Evolutionary conservation across 1,284 basidiomycete genomes (phyloP), one percentile per base, ranked within the genome.

Genomic region (Coniophora puteana): DNA sequence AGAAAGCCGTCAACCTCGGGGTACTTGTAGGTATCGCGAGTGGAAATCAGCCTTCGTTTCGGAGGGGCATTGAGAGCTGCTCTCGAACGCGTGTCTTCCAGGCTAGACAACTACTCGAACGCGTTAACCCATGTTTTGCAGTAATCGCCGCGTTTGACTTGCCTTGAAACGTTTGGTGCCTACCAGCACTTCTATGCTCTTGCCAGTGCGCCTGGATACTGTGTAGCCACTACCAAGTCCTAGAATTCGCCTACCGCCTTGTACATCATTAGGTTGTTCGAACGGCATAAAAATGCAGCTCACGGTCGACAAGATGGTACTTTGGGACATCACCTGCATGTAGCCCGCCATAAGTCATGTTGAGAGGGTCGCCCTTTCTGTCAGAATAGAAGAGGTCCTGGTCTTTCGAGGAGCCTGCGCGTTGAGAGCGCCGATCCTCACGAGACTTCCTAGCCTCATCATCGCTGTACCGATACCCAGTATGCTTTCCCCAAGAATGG

Each of bases 1-100:
- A 89, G 64, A 54, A 84, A 80, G 10, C 83, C 85, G 44, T 85
- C 74, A n/a, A 70, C 53, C 54, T 85, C 82, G 41, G 74, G 62
- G 54, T 79, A 74, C 51, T 72, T 78, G 51, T 61, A 57, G 38
- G 51, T 55, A 54, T 63, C 47, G 41, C 59, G 49, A 47, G 63
- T 36, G 8, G 68, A 51, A 4, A 71, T 47, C 11, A 85, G 57
- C 37, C 70, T 68, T 41, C 71, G 68, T 3, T 66, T 68, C 4
- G 77, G 73, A 30, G 73, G 62, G 16, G 68, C 63, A 2, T 68
- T 61, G 6, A 86, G 66, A 20, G 83, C 59, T 28, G 70, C 65
- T 36, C 72, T 71, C 26, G 78, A 64, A 27, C 62, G 65, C 8
- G 76, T 59, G 57, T 86, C 80, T 4, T 77, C 76, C 42, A 88